phyloP scores from a whole-genome alignment of 169 alveolate species.

The Plasmodium inui region DNA sequence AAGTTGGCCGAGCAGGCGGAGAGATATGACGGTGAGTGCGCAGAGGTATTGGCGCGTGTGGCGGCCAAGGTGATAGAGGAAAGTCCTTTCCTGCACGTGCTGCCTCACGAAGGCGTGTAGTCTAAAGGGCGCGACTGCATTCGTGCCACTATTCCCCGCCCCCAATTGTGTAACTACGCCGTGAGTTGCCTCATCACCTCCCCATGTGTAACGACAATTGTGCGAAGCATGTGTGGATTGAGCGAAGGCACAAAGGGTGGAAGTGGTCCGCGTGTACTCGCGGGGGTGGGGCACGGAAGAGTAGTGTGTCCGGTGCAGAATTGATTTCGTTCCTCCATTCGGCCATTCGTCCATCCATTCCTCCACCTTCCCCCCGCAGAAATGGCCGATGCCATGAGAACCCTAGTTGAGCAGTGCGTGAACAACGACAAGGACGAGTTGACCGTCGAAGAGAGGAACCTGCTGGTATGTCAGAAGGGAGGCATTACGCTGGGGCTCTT shows the following conservation, averaged over 20 bases:
- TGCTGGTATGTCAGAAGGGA: constrained; percentile 78
- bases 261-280: background rate
- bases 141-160: background rate
- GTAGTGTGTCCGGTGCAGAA: background rate
- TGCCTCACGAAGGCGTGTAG: constrained; percentile 95
- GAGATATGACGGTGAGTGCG: constrained; percentile 95
- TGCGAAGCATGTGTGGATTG: background rate
- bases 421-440: constrained; percentile 89
- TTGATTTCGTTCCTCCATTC: background rate
- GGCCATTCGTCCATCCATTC: background rate
- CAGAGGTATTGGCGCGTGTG: background rate
- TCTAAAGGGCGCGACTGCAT: background rate
- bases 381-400: constrained; percentile 87
- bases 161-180: background rate
- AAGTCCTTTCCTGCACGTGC: constrained; percentile 91
- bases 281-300: background rate
- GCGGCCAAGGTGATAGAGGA: background rate
- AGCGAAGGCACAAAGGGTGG: background rate
- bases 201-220: background rate
- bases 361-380: constrained; percentile 45
- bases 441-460: constrained; percentile 95
- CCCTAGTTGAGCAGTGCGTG: constrained; percentile 84
- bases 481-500: background rate
- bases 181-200: background rate
- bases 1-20: constrained; percentile 99